phyloP scores from a whole-genome alignment of 768 basidiomycete genomes.

The Pleurotus cornucopiae region DNA sequence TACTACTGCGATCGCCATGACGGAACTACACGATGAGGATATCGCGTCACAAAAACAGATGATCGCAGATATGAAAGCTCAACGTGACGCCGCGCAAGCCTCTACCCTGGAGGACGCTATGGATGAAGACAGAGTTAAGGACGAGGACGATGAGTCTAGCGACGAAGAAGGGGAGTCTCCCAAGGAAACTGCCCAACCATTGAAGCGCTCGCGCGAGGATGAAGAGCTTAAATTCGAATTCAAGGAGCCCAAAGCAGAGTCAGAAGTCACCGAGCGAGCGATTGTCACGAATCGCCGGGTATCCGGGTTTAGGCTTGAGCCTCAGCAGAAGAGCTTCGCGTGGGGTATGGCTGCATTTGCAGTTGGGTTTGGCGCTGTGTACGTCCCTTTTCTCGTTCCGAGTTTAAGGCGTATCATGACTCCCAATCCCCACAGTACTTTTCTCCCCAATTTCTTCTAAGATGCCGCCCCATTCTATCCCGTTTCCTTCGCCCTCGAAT shows the following conservation, averaged over 20 bases:
- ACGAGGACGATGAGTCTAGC: conserved; percentile 36
- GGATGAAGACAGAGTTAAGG: conserved; percentile 28
- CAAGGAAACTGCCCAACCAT: conserved; percentile 18
- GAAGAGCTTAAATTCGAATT: conserved; percentile 58
- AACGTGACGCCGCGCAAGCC: conserved; percentile 39
- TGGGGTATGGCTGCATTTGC: conserved; percentile 88
- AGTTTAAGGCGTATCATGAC: conserved; percentile 6
- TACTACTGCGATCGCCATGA: conserved; percentile 51
- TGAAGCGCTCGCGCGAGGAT: conserved; percentile 57
- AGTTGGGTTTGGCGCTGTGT: conserved; percentile 79
- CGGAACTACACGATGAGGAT: conserved; percentile 64
- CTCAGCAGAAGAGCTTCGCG: conserved; percentile 69
- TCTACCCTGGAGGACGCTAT: conserved; percentile 19
- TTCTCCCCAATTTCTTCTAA: conserved; percentile 62
- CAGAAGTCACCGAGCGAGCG: conserved; percentile 34
- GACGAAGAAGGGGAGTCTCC: conserved; percentile 14
- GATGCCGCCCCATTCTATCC: not conserved
- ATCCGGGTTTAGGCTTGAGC: conserved; percentile 43
- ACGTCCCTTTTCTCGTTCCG: conserved; percentile 26
- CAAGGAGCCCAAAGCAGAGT: conserved; percentile 62
- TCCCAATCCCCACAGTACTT: conserved; percentile 32
- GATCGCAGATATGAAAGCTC: conserved; percentile 66
- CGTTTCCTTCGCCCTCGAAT: not conserved
- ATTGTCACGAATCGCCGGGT: conserved; percentile 61
- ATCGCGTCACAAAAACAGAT: conserved; percentile 75